Base-by-base conservation (phyloP, 2,329 filamentous ascomycete species). In the Pezicula neosporulosa region DNA sequence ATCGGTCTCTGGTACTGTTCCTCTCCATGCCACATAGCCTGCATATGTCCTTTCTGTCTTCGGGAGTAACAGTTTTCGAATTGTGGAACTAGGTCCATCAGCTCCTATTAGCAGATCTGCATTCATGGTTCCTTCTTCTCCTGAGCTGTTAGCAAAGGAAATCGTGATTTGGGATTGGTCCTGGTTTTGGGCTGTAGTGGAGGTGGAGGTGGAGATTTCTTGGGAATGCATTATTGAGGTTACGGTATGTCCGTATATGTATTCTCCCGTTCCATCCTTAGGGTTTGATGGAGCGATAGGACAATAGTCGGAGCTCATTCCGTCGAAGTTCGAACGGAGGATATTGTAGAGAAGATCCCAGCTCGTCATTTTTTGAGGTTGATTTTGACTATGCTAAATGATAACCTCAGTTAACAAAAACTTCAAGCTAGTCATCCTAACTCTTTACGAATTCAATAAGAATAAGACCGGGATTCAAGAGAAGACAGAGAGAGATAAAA, bases 1-100 rank as follows among this genome's bases (percentile, higher is more conserved):
- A 35, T 70, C 66, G n/a, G 56, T 49, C 54, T 77, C 73, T 3
- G 53, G 59, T 3, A 76, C 59, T 0, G 70, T 74, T 2, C 73
- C 74, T 9, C 74, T 62, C 24, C 72, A 57, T 2, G 48, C 52
- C 13, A 58, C 49, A 46, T 60, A 60, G 4, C 58, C 60, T 5
- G 44, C 54, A 51, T 60, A 60, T 2, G n/a, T 54, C n/a, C 60
- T 51, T 47, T 58, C 44, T 2, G 47, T 48, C 9, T 54, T 51
- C 2, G 57, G 56, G 5, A 53, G 28, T 3, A 56, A 47, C 12
- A 56, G 9, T 19, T 38, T 47, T 7, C 55, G 43, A 8, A 61
- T 37, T 8, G 33, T 46, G 1, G 60, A 63, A 49, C 54, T 60
- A 1, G 59, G 48, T 6, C 59, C 58, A 51, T 60, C 56, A 41